Percentiles rank a stretch among this genome's conserved stretches.
Conservation (phyloP, 805 yeast species). For the Saturnispora serradocipensis region DNA sequence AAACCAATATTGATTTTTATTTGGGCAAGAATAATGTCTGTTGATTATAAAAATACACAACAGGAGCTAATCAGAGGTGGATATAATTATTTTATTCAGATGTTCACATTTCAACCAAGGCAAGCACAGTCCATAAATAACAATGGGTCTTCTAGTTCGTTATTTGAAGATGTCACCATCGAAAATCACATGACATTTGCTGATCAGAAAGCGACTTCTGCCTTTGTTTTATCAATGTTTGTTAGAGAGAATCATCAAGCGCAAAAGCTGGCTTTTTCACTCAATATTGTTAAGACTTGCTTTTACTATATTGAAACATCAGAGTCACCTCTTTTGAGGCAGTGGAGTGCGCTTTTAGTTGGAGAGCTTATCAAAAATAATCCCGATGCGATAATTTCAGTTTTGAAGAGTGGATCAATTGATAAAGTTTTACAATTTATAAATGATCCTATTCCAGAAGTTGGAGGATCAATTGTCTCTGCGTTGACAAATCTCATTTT, state of each 20-base stretch:
- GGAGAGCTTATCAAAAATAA: conserved; percentile 69
- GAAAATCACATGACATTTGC: conserved; percentile 37
- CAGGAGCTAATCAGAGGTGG: conserved; percentile 91
- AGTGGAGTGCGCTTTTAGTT: conserved; percentile 80
- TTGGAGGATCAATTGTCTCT: conserved; percentile 71
- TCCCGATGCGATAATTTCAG: conserved; percentile 66
- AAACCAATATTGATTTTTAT: conserved; percentile 91
- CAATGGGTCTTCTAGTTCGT: conserved; percentile 23
- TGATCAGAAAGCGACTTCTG: conserved; percentile 93
- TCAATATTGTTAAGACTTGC: conserved; percentile 63
- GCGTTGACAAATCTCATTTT: conserved; percentile 56
- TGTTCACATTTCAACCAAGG: conserved; percentile 41
- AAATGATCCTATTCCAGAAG: conserved; percentile 91
- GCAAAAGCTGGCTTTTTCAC: conserved; percentile 67
- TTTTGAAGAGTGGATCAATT: conserved; percentile 54
- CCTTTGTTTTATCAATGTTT: conserved; percentile 78
- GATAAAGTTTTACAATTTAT: conserved; percentile 48
- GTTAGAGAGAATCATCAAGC: conserved; percentile 73
- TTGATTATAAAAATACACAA: conserved; percentile 83
- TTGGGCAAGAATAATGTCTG: conserved; percentile 97
- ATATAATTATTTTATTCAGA: conserved; percentile 74
- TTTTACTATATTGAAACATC: conserved; percentile 56
- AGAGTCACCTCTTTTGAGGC: conserved; percentile 79
- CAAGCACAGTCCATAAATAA: conserved; percentile 12
- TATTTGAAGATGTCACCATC: conserved; percentile 16